Evolutionary conservation across 345 rosid species (phyloP), one percentile per base, ranked within the genome.

Genomic region (Ceriops zippeliana): DNA sequence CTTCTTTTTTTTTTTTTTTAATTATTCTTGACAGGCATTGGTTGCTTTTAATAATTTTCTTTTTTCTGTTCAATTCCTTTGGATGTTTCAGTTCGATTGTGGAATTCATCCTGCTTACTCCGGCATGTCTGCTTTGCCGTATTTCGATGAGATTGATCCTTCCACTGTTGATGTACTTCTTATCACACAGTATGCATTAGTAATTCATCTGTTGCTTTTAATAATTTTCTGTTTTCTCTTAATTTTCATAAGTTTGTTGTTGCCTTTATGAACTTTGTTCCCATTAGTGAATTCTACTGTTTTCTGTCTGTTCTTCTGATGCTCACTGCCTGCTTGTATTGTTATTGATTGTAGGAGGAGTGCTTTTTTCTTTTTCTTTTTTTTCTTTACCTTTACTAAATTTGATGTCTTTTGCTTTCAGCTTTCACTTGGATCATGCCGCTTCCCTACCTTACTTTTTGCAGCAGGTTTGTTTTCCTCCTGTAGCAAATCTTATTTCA

Each of bases 351-450:
- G 5, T 54, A 3, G n/a, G 58, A 54, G 27, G 58, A 5, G 27
- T 22, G 58, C 11, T 54, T 9, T 24, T 22, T 28, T 28, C 2
- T 28, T 3, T 28, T 3, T 28, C 30, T 28, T 2, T 28, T 28
- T 28, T 28, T 28, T 28, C 3, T 28, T n/a, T 21, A 10, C 58
- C 8, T n/a, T 31, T 0, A n/a, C 52, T 34, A 47, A 17, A 9
- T 15, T 63, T 52, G 17, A 37, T 73, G 34, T 6, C 66, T 72
- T 70, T 61, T 38, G 7, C 60, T 65, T 87, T 88, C 90, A 93
- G 99, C 81, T 93, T 93, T 90, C 99, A 93, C 83, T 83, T 93
- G 90, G 99, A 91, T 83, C 99, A 93, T 80, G 99, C 97, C 68
- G 99, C 97, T 46, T 93, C 97, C 46, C 70, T 93, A 24, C 99